These are phyloP conservation scores for Syzygium grande DNA, from an alignment of 345 rosid species.

Conservation along the genomic window DNA sequence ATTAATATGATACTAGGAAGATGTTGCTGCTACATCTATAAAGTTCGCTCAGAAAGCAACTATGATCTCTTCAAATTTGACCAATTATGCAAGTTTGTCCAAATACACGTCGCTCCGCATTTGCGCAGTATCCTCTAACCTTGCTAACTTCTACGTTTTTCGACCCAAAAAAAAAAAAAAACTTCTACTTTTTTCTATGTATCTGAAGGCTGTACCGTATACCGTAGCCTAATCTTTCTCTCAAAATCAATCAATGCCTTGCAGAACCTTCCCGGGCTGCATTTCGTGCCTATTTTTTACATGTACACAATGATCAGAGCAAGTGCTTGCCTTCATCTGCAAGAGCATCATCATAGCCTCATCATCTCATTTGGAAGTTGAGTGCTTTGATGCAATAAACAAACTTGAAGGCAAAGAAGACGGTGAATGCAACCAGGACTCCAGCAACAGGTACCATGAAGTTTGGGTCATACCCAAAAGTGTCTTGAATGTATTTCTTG, in stretches of 20 bases:
- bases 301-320: not conserved
- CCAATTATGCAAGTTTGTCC: not conserved
- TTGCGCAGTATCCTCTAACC: not conserved
- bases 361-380: slow-evolving; percentile 72
- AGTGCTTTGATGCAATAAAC: slow-evolving; percentile 66
- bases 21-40: not conserved
- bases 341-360: slow-evolving; percentile 5
- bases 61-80: not conserved
- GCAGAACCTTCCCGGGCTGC: not conserved
- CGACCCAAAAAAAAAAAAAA: too few species aligned
- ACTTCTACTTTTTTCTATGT: not conserved
- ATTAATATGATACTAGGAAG: not conserved
- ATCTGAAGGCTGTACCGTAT: not conserved
- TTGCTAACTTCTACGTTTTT: not conserved
- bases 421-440: slow-evolving; percentile 50
- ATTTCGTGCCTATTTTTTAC: not conserved
- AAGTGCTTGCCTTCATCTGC: not conserved
- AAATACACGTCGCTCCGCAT: not conserved
- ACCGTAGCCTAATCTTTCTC: not conserved
- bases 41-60: not conserved
- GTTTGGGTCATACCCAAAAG: slow-evolving; percentile 48
- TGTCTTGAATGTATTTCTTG: slow-evolving; percentile 35
- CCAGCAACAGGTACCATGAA: slow-evolving; percentile 63
- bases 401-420: slow-evolving; percentile 62
- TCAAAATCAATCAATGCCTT: not conserved